A percentile compares a stretch with the other conserved stretches of the same genome.
These are phyloP conservation scores for Achaetomium macrosporum DNA, from an alignment of 2,329 filamentous ascomycete genomes.

Conservation along the genomic window DNA sequence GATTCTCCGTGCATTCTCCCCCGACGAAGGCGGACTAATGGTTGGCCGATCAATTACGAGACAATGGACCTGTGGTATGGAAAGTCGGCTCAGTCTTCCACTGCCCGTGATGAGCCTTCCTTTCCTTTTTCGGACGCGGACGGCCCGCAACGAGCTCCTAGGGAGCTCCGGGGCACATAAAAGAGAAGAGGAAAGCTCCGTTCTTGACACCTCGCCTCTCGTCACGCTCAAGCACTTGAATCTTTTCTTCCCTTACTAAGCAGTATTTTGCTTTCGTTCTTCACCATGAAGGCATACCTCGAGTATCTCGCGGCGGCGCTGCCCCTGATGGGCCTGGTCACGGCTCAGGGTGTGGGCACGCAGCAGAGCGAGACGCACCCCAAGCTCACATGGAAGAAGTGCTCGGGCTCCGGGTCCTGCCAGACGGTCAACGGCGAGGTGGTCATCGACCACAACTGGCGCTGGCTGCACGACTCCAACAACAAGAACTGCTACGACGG, in stretches of 20 bases:
- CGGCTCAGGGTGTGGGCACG: constrained; percentile 18
- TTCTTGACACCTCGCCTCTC: background rate
- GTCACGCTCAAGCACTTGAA: background rate
- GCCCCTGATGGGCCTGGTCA: constrained; percentile 16
- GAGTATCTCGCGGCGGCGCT: constrained; percentile 21
- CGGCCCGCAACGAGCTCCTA: background rate
- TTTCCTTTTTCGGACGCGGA: constrained; percentile 9
- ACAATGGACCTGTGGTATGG: constrained; percentile 15
- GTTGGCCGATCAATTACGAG: constrained; percentile 13
- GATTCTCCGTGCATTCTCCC: constrained; percentile 8
- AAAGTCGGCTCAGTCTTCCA: constrained; percentile 19
- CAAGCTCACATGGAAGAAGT: constrained; percentile 21
- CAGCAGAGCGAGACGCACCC: constrained; percentile 16
- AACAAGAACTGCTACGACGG: constrained; percentile 45
- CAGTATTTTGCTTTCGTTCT: background rate
- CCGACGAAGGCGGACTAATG: constrained; percentile 9
- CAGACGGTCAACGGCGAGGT: constrained; percentile 28
- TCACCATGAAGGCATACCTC: constrained; percentile 16
- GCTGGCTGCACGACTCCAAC: constrained; percentile 43
- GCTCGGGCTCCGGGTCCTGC: constrained; percentile 21
- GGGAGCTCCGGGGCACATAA: background rate
- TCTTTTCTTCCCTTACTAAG: background rate
- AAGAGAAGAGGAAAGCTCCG: background rate
- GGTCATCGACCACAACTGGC: constrained; percentile 40
- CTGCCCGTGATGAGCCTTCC: background rate